These are phyloP conservation scores for Carex scoparia DNA, from an alignment of 176 grass and related monocot species.

Conservation along the genomic window DNA sequence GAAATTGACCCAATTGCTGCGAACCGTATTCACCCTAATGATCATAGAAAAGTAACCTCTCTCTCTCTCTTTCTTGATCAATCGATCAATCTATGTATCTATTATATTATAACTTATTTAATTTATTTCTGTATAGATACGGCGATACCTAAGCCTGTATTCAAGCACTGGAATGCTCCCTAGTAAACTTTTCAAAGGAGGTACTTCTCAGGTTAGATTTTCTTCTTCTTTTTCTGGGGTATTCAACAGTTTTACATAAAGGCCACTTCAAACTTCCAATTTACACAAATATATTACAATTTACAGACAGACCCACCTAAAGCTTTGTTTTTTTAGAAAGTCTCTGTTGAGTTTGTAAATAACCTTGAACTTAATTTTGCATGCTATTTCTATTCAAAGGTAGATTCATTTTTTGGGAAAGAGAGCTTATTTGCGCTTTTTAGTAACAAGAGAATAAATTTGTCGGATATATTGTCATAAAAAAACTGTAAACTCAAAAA, in stretches of 20 bases:
- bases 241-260: neutral
- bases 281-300: neutral
- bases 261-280: neutral
- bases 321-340: neutral
- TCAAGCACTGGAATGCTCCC: conserved; percentile 55
- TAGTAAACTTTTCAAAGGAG: conserved; percentile 77
- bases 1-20: conserved; percentile 68
- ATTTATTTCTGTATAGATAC: conserved; percentile 54
- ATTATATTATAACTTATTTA: neutral
- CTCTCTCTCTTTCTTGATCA: neutral
- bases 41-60: conserved; percentile 63
- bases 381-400: neutral
- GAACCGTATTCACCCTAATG: conserved; percentile 79
- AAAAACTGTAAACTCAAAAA: neutral
- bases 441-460: neutral
- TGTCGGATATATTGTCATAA: neutral
- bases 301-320: neutral
- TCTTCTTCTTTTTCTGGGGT: neutral
- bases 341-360: neutral
- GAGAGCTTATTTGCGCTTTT: neutral
- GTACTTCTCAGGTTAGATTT: conserved; percentile 48
- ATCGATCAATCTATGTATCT: neutral
- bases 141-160: conserved; percentile 70
- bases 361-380: neutral
- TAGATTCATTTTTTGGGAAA: neutral